These are phyloP conservation scores for Neofusicoccum umdonicola DNA, from an alignment of 2,329 filamentous ascomycete genomes.

Conservation along the genomic window DNA sequence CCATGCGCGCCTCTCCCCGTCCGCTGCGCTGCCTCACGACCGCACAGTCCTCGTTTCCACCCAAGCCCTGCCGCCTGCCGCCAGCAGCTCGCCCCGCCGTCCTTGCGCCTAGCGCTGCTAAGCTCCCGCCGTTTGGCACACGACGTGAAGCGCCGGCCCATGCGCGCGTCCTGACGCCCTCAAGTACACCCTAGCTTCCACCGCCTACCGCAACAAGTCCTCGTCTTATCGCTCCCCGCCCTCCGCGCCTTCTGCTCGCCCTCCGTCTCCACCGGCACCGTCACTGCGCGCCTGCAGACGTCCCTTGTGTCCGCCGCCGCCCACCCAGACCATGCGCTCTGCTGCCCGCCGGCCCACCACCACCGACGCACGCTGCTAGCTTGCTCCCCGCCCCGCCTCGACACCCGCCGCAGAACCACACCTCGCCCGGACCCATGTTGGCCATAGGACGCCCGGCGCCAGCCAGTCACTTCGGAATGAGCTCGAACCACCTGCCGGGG, in stretches of 20 bases:
- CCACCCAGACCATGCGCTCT: neutral
- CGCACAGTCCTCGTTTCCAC: neutral
- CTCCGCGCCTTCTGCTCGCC: neutral
- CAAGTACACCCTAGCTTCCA: constrained; percentile 6
- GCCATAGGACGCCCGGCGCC: constrained; percentile 10
- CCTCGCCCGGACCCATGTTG: constrained; percentile 10
- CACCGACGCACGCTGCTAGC: constrained; percentile 8
- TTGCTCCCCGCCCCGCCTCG: neutral
- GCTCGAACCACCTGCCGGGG: constrained; percentile 13
- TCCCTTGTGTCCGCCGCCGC: neutral
- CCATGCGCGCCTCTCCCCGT: constrained; percentile 8
- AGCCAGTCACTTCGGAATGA: constrained; percentile 18
- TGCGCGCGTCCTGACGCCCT: neutral
- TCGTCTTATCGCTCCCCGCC: neutral
- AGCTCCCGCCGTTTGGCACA: neutral
- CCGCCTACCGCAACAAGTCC: neutral
- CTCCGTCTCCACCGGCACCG: neutral
- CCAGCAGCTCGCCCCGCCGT: neutral
- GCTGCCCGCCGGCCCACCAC: neutral
- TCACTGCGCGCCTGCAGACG: neutral
- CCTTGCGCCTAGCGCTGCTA: neutral
- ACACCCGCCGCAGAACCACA: neutral
- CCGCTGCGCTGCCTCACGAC: neutral
- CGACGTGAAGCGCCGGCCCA: neutral
- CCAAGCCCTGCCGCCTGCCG: neutral